phyloP scores from a whole-genome alignment of 371 early-diverging fungal species.

The Enterocytospora artemiae region DNA sequence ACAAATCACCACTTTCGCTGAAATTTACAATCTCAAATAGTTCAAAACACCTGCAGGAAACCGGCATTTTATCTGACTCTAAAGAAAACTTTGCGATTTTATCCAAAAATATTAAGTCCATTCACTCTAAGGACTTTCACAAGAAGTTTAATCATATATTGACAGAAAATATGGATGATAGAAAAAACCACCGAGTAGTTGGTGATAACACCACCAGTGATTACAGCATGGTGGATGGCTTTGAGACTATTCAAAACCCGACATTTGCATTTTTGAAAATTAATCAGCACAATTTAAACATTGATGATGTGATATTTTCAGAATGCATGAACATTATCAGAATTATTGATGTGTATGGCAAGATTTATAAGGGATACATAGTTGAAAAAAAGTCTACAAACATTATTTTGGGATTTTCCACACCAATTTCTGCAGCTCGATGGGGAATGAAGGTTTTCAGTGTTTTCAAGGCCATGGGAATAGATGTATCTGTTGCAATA shows the following conservation, averaged over 20 bases:
- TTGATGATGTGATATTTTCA: neutral
- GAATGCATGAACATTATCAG: slow-evolving; percentile 13
- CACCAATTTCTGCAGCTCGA: neutral
- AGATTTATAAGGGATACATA: slow-evolving; percentile 4
- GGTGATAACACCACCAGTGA: neutral
- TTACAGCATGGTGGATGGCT: neutral
- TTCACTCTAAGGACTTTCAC: neutral
- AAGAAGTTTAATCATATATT: neutral
- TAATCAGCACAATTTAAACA: neutral
- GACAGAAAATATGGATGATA: neutral
- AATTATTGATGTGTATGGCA: slow-evolving; percentile 5
- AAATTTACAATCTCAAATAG: neutral
- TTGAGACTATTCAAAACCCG: slow-evolving; percentile 1
- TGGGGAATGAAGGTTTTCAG: slow-evolving; percentile 14
- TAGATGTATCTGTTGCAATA: slow-evolving; percentile 28
- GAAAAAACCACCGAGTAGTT: slow-evolving; percentile 1
- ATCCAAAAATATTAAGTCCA: too few species aligned
- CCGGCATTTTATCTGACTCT: neutral
- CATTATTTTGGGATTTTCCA: slow-evolving; percentile 16
- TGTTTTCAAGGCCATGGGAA: slow-evolving; percentile 2
- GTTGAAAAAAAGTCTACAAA: slow-evolving; percentile 7
- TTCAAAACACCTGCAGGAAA: neutral
- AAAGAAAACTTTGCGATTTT: too few species aligned
- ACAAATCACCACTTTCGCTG: neutral
- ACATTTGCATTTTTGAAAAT: slow-evolving; percentile 12